Evolutionary conservation across 192 early-diverging fungal genomes (phyloP), one percentile per base, ranked within the genome.

Genomic region (Allomyces arbusculus): DNA sequence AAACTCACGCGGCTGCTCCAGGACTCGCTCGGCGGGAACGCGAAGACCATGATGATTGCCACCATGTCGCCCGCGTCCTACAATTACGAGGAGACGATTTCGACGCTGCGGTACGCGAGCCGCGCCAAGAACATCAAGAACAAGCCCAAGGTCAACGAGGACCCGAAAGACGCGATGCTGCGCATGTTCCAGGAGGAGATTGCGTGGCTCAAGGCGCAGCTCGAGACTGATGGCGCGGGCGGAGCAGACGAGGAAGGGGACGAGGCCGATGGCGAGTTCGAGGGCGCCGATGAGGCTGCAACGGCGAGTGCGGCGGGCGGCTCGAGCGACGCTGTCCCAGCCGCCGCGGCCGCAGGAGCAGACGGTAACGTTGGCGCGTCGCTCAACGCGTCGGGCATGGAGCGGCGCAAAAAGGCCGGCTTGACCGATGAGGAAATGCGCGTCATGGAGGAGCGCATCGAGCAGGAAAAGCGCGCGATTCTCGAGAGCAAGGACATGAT

Each of bases 71-170:
- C 83, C 12, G 82, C 82, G 14, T 72, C 70, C 58, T 84, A 82
- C 71, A 85, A 85, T 67, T 84, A 80, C 66, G 83, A 85, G 24
- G 83, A 85, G 72, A 82, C 81, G 8, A 44, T 85, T 20, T 82
- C 79, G 3, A 83, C 83, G 19, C 72, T 85, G 23, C 67, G 83
- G 62, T 85, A 85, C 45, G 83, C 83, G 1, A 84, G 80, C 62
- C 73, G 83, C 23, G 78, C 83, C 9, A 85, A 85, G 73, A 84
- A 78, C 50, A 85, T 85, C 71, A 84, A 84, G 67, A 85, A 85
- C 70, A 84, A 84, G 66, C 83, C 83, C 23, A 84, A 85, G 69
- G 75, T 85, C 72, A 85, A 85, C 64, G 82, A 85, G 70, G 83
- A 85, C 69, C 83, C 83, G 3, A 85, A 82, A 69, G 81, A 85